Conservation (phyloP, 495 filamentous ascomycete species). For the Xylaria acuta region DNA sequence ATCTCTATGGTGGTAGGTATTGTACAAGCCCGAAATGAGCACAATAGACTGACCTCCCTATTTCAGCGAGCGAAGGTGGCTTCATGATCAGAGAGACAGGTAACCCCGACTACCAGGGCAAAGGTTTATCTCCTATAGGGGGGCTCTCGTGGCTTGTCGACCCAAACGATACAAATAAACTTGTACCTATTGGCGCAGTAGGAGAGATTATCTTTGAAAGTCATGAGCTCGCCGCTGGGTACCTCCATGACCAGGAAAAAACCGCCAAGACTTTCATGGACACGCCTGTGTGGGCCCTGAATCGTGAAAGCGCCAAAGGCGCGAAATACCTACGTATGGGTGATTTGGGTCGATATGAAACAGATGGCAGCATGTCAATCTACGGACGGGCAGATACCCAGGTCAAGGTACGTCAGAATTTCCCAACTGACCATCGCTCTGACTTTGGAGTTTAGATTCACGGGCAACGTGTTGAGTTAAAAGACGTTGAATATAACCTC, state of each 20-base stretch:
- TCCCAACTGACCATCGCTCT: neutral
- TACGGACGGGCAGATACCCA: neutral
- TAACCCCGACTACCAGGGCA: slow-evolving; percentile 4
- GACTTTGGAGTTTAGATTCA: neutral
- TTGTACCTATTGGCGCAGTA: neutral
- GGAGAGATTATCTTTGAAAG: slow-evolving; percentile 4
- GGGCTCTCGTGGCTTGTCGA: slow-evolving; percentile 5
- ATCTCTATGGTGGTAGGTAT: neutral
- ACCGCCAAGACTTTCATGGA: slow-evolving; percentile 1
- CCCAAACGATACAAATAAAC: neutral
- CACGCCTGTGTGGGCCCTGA: neutral
- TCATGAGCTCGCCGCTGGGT: neutral
- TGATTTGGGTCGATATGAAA: slow-evolving; percentile 1
- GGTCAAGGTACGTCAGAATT: neutral
- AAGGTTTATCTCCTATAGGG: neutral
- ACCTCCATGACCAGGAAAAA: neutral
- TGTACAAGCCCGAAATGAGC: neutral
- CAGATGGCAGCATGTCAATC: slow-evolving; percentile 4
- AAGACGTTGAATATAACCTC: slow-evolving; percentile 6
- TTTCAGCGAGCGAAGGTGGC: slow-evolving; percentile 2
- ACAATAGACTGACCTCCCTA: neutral
- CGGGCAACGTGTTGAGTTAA: slow-evolving; percentile 1
- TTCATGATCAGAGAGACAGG: slow-evolving; percentile 7
- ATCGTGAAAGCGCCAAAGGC: neutral
- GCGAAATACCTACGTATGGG: neutral